A percentile compares a stretch with the other conserved stretches of the same genome.
phyloP scores from a whole-genome alignment of 2,329 filamentous ascomycete genomes.

The Exophiala bonariae region DNA sequence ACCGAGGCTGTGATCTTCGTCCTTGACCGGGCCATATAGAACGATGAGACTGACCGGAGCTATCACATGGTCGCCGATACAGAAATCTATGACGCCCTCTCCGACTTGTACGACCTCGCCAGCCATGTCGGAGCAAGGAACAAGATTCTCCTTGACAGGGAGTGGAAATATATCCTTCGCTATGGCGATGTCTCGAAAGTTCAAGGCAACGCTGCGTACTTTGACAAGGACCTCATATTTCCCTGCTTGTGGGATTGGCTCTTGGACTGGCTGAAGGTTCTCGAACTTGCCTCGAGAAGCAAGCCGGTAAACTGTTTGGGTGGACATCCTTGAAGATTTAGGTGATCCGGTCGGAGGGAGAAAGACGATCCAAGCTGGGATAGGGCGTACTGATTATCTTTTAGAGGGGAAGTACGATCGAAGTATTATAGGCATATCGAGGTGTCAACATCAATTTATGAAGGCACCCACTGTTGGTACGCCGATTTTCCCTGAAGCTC shows the following conservation, averaged over 20 bases:
- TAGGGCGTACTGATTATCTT: too few species aligned
- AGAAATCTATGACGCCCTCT: constrained; percentile 33
- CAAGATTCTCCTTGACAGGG: constrained; percentile 32
- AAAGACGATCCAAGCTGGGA: too few species aligned
- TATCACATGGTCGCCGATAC: constrained; percentile 38
- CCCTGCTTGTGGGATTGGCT: constrained; percentile 48
- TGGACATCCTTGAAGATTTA: too few species aligned
- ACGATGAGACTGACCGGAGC: constrained; percentile 40
- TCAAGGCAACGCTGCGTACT: constrained; percentile 49
- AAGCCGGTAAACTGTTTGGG: constrained; percentile 29
- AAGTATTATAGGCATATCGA: too few species aligned
- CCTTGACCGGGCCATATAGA: constrained; percentile 37
- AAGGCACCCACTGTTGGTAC: too few species aligned
- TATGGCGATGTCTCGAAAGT: constrained; percentile 52
- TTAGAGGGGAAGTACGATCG: too few species aligned
- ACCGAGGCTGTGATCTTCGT: constrained; percentile 27
- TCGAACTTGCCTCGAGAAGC: constrained; percentile 47
- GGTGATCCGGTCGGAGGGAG: too few species aligned
- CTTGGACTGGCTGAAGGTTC: constrained; percentile 34
- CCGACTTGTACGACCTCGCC: constrained; percentile 39
- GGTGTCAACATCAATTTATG: too few species aligned
- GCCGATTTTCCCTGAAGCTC: too few species aligned
- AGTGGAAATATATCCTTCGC: constrained; percentile 44
- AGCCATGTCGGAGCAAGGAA: constrained; percentile 42
- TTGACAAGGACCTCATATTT: constrained; percentile 64